Conservation (phyloP, 1,139 yeast species). For the Pneumocystis sp. region DNA sequence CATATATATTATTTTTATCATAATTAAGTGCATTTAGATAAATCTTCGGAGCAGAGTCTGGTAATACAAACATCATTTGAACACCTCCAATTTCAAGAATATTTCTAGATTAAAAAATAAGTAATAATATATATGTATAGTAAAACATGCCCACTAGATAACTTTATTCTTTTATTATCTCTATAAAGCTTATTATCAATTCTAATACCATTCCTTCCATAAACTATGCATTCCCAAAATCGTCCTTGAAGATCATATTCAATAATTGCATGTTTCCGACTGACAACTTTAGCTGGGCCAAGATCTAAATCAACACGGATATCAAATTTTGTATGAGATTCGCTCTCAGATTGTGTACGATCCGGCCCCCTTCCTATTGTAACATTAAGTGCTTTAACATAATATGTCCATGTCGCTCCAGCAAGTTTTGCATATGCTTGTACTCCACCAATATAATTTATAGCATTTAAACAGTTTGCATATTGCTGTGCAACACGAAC, state of each 20-base stretch:
- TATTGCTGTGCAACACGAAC: constrained; percentile 34
- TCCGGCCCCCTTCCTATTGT: constrained; percentile 60
- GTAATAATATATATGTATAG: background rate
- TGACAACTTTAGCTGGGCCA: constrained; percentile 79
- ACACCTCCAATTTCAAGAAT: constrained; percentile 90
- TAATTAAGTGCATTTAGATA: constrained; percentile 2
- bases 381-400: constrained; percentile 66
- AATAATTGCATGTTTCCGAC: constrained; percentile 76
- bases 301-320: constrained; percentile 76
- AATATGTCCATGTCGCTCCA: constrained; percentile 72
- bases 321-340: constrained; percentile 20
- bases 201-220: constrained; percentile 87
- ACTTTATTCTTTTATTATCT: constrained; percentile 36
- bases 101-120: constrained; percentile 25
- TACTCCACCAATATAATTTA: constrained; percentile 62
- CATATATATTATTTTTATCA: constrained; percentile 1
- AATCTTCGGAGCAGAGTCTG: constrained; percentile 60
- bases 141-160: constrained; percentile 44
- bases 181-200: constrained; percentile 46
- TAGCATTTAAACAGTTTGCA: constrained; percentile 41
- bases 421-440: constrained; percentile 63
- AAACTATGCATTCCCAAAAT: constrained; percentile 69
- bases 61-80: constrained; percentile 96
- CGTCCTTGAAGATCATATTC: constrained; percentile 59
- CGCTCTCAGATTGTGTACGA: constrained; percentile 17